Conservation (phyloP, 805 yeast genomes). For the Barnettozyma vustinii region DNA sequence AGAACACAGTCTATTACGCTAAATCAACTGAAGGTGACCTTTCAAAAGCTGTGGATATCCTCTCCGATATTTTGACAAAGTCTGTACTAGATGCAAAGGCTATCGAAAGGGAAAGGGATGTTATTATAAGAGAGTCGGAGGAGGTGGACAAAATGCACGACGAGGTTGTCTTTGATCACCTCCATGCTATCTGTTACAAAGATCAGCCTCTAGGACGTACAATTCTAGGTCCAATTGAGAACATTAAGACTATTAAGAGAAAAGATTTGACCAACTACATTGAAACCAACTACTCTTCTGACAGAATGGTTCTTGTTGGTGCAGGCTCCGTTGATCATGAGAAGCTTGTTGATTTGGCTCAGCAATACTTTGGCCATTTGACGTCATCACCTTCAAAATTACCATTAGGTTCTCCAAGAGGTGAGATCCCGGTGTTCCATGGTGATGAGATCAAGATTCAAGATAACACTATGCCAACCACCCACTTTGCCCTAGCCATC, state of each 20-base stretch:
- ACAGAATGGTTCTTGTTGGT: slow-evolving; percentile 96
- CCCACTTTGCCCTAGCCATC: slow-evolving; percentile 91
- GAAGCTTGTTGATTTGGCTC: slow-evolving; percentile 71
- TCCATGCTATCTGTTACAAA: slow-evolving; percentile 87
- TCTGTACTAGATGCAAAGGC: slow-evolving; percentile 79
- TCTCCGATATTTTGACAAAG: slow-evolving; percentile 83
- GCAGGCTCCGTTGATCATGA: slow-evolving; percentile 92
- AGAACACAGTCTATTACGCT: slow-evolving; percentile 95
- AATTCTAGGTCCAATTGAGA: slow-evolving; percentile 88
- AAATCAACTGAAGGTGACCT: slow-evolving; percentile 78
- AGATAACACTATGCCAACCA: slow-evolving; percentile 78
- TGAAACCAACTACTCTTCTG: slow-evolving; percentile 83
- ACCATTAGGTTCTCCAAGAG: slow-evolving; percentile 63
- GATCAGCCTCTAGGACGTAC: slow-evolving; percentile 95
- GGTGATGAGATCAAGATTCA: slow-evolving; percentile 84
- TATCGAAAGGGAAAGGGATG: slow-evolving; percentile 93
- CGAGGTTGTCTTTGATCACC: slow-evolving; percentile 94
- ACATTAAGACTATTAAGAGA: slow-evolving; percentile 74
- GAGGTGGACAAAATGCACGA: slow-evolving; percentile 98
- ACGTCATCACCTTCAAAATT: slow-evolving; percentile 46
- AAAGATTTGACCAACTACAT: slow-evolving; percentile 77
- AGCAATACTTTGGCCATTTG: slow-evolving; percentile 69
- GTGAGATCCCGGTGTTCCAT: slow-evolving; percentile 68
- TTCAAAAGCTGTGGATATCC: slow-evolving; percentile 78
- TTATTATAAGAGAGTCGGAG: slow-evolving; percentile 92